A percentile compares a stretch with the other conserved stretches of the same genome.
phyloP scores from a whole-genome alignment of 2,329 filamentous ascomycete species.

The Cladosporium sphaerospermum region DNA sequence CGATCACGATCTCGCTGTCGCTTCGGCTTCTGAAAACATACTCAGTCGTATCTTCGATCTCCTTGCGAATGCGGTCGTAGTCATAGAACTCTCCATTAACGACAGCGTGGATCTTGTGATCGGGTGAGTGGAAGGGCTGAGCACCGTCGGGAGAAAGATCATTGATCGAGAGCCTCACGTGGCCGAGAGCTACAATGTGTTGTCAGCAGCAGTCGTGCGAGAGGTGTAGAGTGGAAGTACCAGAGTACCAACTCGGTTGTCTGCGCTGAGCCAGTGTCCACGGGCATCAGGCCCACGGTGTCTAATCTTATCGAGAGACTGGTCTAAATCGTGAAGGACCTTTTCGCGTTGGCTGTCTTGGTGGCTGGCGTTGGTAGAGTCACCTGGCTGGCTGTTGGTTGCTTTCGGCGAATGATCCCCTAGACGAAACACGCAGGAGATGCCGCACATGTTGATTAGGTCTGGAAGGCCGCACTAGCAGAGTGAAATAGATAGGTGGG shows the following conservation, averaged over 20 bases:
- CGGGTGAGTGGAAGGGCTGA: constrained; percentile 37
- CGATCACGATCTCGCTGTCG: constrained; percentile 50
- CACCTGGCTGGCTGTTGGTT: constrained; percentile 13
- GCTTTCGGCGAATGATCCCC: constrained; percentile 1
- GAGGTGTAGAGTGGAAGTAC: constrained; percentile 1
- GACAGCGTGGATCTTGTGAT: constrained; percentile 45
- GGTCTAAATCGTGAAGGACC: constrained; percentile 22
- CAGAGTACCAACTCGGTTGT: constrained; percentile 37
- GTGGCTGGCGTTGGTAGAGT: constrained; percentile 12
- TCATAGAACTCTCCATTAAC: constrained; percentile 58
- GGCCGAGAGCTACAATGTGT: constrained; percentile 37
- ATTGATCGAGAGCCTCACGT: constrained; percentile 49
- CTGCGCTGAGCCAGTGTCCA: constrained; percentile 42
- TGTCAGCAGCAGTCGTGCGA: not conserved
- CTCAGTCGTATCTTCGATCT: constrained; percentile 29
- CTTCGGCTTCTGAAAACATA: constrained; percentile 43
- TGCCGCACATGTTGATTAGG: constrained; percentile 25
- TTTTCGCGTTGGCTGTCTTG: constrained; percentile 12
- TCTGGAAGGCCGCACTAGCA: not conserved
- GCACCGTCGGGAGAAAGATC: constrained; percentile 43
- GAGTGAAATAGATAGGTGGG: not conserved
- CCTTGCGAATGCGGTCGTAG: constrained; percentile 39
- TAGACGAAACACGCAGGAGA: constrained; percentile 24
- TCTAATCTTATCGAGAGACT: constrained; percentile 35
- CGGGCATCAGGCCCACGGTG: constrained; percentile 43